Evolutionary conservation across 2,329 filamentous ascomycete species (phyloP).

Genomic region (Scleromitrula shiraiana): DNA sequence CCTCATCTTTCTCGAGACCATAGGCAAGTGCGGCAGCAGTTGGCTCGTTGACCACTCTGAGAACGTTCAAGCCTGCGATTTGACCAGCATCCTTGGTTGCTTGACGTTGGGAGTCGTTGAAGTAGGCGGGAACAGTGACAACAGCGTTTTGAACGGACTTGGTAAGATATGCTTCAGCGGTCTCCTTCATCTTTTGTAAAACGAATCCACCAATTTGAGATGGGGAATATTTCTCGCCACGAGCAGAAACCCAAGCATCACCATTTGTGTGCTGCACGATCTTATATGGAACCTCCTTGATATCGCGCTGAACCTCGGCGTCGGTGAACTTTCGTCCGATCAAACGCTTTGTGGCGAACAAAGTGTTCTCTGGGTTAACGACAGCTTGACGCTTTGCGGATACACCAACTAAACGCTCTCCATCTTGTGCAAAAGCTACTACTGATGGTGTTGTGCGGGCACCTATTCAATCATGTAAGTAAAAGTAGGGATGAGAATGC

Average conservation of each 20-base stretch:
- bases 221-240: slow-evolving; percentile 91
- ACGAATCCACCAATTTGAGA: slow-evolving; percentile 98
- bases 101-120: slow-evolving; percentile 97
- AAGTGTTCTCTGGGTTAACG: slow-evolving; percentile 96
- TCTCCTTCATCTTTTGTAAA: slow-evolving; percentile 99
- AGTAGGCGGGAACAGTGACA: slow-evolving; percentile 94
- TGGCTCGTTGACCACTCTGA: slow-evolving; percentile 96
- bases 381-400: slow-evolving; percentile 97
- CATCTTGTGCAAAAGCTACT: slow-evolving; percentile 90
- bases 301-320: slow-evolving; percentile 86
- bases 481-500: not conserved
- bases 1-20: slow-evolving; percentile 88
- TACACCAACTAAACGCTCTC: slow-evolving; percentile 93
- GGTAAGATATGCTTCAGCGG: slow-evolving; percentile 84
- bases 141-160: slow-evolving; percentile 93
- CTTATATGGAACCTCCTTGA: slow-evolving; percentile 98
- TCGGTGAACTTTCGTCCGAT: slow-evolving; percentile 97
- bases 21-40: slow-evolving; percentile 94
- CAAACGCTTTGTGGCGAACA: slow-evolving; percentile 97
- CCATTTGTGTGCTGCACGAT: slow-evolving; percentile 96
- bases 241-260: slow-evolving; percentile 91
- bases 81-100: slow-evolving; percentile 97
- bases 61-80: slow-evolving; percentile 91
- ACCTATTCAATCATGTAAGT: slow-evolving; percentile 41
- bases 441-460: slow-evolving; percentile 88